These are phyloP conservation scores for Rhodamnia argentea DNA, from an alignment of 345 rosid genomes.

Conservation along the genomic window DNA sequence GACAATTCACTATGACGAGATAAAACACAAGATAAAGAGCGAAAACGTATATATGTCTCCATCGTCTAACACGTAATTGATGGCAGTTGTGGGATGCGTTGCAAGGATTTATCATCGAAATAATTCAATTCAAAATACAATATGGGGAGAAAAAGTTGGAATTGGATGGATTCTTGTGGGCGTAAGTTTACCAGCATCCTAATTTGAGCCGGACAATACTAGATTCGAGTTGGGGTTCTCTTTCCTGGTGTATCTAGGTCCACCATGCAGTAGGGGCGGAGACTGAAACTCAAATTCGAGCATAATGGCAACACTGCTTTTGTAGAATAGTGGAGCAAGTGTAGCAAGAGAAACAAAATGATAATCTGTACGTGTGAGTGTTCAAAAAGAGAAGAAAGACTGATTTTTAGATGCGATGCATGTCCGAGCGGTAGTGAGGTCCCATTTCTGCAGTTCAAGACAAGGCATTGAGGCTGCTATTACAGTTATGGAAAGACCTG, in stretches of 20 bases:
- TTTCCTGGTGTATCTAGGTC: background rate
- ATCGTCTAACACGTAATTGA: background rate
- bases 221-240: background rate
- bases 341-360: background rate
- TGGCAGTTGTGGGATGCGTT: background rate
- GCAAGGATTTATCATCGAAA: background rate
- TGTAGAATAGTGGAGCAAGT: background rate
- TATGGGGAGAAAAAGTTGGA: background rate
- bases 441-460: background rate
- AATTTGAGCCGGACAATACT: background rate
- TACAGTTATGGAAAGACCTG: background rate
- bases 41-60: background rate
- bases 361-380: background rate
- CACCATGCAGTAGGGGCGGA: background rate
- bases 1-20: background rate
- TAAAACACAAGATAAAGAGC: background rate
- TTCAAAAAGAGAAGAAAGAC: background rate
- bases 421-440: background rate
- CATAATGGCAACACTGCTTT: background rate
- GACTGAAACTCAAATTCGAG: background rate
- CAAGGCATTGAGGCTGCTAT: background rate
- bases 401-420: background rate
- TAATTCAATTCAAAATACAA: background rate
- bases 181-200: background rate
- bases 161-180: background rate